Conservation (phyloP, 352 stramenopile species). For the Pythium vanterpoolii region DNA sequence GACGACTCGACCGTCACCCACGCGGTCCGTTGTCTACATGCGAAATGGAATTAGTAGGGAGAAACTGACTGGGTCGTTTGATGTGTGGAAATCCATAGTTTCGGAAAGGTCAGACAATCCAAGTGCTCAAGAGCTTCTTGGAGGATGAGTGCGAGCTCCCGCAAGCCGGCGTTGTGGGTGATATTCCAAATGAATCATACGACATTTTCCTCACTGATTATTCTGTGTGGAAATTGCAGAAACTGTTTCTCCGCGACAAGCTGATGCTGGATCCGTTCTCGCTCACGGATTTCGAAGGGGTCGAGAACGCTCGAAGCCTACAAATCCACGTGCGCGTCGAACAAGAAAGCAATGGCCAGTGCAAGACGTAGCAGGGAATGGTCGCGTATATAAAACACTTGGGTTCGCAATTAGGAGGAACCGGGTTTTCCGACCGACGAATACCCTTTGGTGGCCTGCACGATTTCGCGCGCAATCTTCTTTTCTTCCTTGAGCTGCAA, state of each 20-base stretch:
- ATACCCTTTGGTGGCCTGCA: conserved; percentile 71
- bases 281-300: conserved; percentile 51
- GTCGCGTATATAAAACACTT: neutral
- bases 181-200: neutral
- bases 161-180: conserved; percentile 32
- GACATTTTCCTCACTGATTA: too few species aligned
- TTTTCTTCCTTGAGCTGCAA: conserved; percentile 88
- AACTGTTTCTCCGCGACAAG: conserved; percentile 36
- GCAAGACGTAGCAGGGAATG: conserved; percentile 21
- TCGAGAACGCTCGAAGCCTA: conserved; percentile 33
- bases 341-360: neutral
- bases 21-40: conserved; percentile 12
- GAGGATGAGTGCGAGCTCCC: conserved; percentile 48
- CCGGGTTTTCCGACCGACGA: conserved; percentile 34
- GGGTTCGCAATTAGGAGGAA: neutral
- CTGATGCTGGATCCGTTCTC: conserved; percentile 61
- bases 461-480: conserved; percentile 83
- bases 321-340: conserved; percentile 40
- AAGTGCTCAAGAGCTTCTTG: conserved; percentile 57
- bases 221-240: conserved; percentile 10
- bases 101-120: conserved; percentile 62
- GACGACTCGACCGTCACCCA: conserved; percentile 49
- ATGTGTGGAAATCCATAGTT: conserved; percentile 30
- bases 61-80: neutral
- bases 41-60: neutral